These are phyloP conservation scores for Triticum timopheevii DNA, from an alignment of 176 grass and related monocot species.

Conservation along the genomic window DNA sequence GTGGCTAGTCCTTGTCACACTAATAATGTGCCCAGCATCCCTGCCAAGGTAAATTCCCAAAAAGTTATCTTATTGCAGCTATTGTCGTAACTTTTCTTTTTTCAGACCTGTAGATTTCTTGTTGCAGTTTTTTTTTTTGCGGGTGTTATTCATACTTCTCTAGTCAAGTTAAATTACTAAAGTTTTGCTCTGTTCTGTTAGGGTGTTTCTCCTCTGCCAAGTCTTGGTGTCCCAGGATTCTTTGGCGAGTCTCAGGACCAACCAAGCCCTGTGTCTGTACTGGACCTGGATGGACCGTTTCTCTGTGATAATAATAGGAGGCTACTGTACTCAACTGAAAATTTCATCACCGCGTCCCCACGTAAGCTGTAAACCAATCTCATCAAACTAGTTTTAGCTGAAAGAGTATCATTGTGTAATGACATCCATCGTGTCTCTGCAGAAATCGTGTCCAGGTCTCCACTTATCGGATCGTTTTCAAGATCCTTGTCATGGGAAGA, in stretches of 20 bases:
- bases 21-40: slow-evolving; percentile 21
- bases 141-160: neutral
- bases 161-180: slow-evolving; percentile 20
- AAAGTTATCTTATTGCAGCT: neutral
- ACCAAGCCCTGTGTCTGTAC: slow-evolving; percentile 73
- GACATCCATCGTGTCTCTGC: slow-evolving; percentile 30
- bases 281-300: slow-evolving; percentile 64
- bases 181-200: slow-evolving; percentile 33
- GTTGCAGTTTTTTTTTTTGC: neutral
- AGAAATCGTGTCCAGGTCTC: slow-evolving; percentile 83
- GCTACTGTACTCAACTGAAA: slow-evolving; percentile 55
- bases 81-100: neutral
- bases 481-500: slow-evolving; percentile 59
- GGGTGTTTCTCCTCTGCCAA: slow-evolving; percentile 48
- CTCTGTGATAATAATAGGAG: slow-evolving; percentile 47
- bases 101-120: neutral
- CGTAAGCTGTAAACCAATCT: slow-evolving; percentile 55
- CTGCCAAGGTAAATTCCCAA: slow-evolving; percentile 53
- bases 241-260: slow-evolving; percentile 51
- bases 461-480: slow-evolving; percentile 76
- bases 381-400: neutral
- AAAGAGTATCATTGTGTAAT: neutral
- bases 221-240: slow-evolving; percentile 33
- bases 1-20: slow-evolving; percentile 36
- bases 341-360: slow-evolving; percentile 43